phyloP scores from a whole-genome alignment of 352 stramenopile genomes.

The Pythium monospermum region DNA sequence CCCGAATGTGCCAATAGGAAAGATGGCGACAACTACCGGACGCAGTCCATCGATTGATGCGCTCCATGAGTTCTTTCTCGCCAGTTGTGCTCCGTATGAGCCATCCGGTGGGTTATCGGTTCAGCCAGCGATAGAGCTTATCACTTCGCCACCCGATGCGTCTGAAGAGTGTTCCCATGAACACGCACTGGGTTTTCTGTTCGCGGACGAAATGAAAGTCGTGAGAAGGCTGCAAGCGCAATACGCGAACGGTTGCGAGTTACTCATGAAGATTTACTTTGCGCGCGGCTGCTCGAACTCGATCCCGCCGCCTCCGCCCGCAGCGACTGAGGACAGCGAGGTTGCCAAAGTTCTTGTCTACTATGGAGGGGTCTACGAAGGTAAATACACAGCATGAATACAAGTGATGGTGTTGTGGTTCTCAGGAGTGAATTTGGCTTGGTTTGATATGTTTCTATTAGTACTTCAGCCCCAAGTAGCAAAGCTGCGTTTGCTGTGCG shows the following conservation, averaged over 20 bases:
- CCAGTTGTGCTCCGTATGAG: slow-evolving; percentile 20
- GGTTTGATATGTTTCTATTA: slow-evolving; percentile 7
- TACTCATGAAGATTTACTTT: slow-evolving; percentile 55
- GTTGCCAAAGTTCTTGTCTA: slow-evolving; percentile 29
- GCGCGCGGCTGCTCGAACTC: slow-evolving; percentile 49
- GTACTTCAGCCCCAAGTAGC: slow-evolving; percentile 59
- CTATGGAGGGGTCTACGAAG: slow-evolving; percentile 41
- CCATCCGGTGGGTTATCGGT: slow-evolving; percentile 2
- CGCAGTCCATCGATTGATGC: slow-evolving; percentile 18
- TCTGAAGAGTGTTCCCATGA: slow-evolving; percentile 48
- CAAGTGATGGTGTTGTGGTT: neutral
- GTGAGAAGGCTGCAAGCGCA: slow-evolving; percentile 45
- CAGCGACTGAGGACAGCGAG: slow-evolving; percentile 19
- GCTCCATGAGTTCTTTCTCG: slow-evolving; percentile 25
- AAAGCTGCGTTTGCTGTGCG: slow-evolving; percentile 46
- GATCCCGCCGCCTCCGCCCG: slow-evolving; percentile 27
- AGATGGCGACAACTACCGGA: slow-evolving; percentile 5
- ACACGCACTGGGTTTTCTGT: slow-evolving; percentile 34
- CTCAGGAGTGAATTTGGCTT: neutral
- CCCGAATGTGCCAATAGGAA: neutral
- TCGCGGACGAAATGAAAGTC: slow-evolving; percentile 62
- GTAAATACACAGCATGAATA: no score
- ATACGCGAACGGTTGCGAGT: slow-evolving; percentile 21
- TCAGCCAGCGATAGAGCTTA: slow-evolving; percentile 24
- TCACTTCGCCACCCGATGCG: slow-evolving; percentile 19